Percentiles rank a stretch among this genome's conserved stretches.
Evolutionary conservation across 2,329 filamentous ascomycete species (phyloP).

Genomic region (Colletotrichum eleusines): DNA sequence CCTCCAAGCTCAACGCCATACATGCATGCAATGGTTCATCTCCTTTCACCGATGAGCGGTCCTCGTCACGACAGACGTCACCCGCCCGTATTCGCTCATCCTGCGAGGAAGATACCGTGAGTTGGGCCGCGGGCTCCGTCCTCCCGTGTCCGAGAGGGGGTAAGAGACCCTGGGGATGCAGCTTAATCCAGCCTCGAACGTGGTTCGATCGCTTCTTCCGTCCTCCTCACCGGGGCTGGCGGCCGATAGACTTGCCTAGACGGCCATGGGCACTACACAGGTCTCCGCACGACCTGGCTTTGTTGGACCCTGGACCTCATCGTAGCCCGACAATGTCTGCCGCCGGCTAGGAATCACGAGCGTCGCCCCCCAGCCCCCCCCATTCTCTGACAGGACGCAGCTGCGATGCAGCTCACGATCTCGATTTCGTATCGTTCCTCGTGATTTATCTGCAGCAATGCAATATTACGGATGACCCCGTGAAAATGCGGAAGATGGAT

Average conservation of each 20-base stretch:
- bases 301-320: slow-evolving; percentile 7
- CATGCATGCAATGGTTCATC: slow-evolving; percentile 32
- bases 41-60: neutral
- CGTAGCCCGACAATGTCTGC: neutral
- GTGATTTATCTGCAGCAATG: slow-evolving; percentile 4
- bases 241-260: slow-evolving; percentile 20
- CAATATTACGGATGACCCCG: neutral
- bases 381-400: neutral
- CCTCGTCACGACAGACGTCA: neutral
- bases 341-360: neutral
- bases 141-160: neutral
- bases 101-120: slow-evolving; percentile 21
- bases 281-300: slow-evolving; percentile 5
- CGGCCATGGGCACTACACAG: slow-evolving; percentile 26
- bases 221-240: slow-evolving; percentile 24
- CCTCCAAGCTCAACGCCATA: slow-evolving; percentile 21
- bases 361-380: neutral
- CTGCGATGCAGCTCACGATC: slow-evolving; percentile 7
- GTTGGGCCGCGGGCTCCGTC: slow-evolving; percentile 8
- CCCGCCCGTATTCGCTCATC: slow-evolving; percentile 4
- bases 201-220: slow-evolving; percentile 30
- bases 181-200: slow-evolving; percentile 27
- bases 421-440: neutral
- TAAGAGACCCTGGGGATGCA: slow-evolving; percentile 22
- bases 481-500: neutral